A percentile compares a stretch with the other conserved stretches of the same genome.
phyloP scores from a whole-genome alignment of 805 yeast species.

The Debaryomyces tyrocola region DNA sequence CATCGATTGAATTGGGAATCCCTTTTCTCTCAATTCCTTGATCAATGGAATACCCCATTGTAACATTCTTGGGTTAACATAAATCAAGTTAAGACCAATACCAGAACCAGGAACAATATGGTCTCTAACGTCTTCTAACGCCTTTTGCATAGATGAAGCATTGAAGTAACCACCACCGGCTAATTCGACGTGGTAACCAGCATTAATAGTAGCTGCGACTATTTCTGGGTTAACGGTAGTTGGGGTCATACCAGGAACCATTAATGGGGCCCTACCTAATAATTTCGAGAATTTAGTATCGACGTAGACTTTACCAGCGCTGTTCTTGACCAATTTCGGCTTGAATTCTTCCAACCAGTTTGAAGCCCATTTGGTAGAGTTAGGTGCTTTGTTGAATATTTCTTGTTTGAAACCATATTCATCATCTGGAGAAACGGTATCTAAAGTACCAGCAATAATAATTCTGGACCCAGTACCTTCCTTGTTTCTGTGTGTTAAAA shows the following conservation, averaged over 20 bases:
- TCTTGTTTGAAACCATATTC: slow-evolving; percentile 97
- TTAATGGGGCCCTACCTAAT: slow-evolving; percentile 90
- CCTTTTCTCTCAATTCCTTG: slow-evolving; percentile 81
- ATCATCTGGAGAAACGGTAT: slow-evolving; percentile 59
- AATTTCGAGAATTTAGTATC: slow-evolving; percentile 93
- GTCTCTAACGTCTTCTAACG: slow-evolving; percentile 70
- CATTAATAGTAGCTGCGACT: slow-evolving; percentile 89
- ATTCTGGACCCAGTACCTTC: slow-evolving; percentile 98
- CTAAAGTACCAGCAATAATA: slow-evolving; percentile 90
- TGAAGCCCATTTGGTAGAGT: slow-evolving; percentile 74
- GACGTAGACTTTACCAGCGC: slow-evolving; percentile 72
- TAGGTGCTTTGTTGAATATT: slow-evolving; percentile 68
- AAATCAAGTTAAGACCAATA: slow-evolving; percentile 86
- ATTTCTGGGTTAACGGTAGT: slow-evolving; percentile 93
- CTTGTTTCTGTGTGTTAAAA: slow-evolving; percentile 93
- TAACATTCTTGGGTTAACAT: slow-evolving; percentile 95
- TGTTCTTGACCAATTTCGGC: slow-evolving; percentile 80
- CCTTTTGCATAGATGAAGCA: slow-evolving; percentile 67
- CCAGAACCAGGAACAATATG: slow-evolving; percentile 81
- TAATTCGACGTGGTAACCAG: slow-evolving; percentile 96
- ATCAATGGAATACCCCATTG: slow-evolving; percentile 99
- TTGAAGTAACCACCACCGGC: slow-evolving; percentile 99
- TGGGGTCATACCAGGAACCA: slow-evolving; percentile 99
- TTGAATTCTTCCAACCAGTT: slow-evolving; percentile 89
- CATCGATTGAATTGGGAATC: slow-evolving; percentile 93